phyloP scores from a whole-genome alignment of 2,329 filamentous ascomycete genomes.

The Xylariaceae sp. region DNA sequence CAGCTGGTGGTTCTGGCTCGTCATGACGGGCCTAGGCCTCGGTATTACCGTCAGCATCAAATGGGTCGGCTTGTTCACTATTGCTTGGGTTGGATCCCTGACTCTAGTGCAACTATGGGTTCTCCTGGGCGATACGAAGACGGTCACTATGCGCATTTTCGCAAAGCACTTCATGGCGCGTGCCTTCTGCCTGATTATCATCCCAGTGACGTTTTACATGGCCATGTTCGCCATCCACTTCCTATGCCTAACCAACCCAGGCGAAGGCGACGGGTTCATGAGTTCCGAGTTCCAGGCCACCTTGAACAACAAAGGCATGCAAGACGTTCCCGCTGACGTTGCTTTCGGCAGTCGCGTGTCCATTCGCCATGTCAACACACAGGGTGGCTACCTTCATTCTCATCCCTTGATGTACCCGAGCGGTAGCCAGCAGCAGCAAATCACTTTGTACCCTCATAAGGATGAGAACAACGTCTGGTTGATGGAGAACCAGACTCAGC shows the following conservation, averaged over 20 bases:
- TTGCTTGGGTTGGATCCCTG: constrained; percentile 92
- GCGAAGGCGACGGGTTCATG: constrained; percentile 98
- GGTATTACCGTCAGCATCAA: constrained; percentile 94
- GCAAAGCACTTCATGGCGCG: constrained; percentile 92
- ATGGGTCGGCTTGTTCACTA: constrained; percentile 98
- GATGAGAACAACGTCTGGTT: constrained; percentile 97
- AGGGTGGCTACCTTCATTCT: constrained; percentile 95
- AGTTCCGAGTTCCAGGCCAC: constrained; percentile 98
- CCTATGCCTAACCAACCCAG: constrained; percentile 84
- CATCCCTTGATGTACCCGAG: constrained; percentile 96
- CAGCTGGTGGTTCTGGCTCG: constrained; percentile 98
- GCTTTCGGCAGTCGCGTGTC: constrained; percentile 80
- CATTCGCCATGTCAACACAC: constrained; percentile 92
- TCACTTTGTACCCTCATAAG: constrained; percentile 97
- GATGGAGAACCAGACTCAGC: constrained; percentile 93
- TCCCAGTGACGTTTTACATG: constrained; percentile 87
- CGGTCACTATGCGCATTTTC: constrained; percentile 78
- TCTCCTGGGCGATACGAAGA: constrained; percentile 80
- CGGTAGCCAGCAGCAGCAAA: constrained; percentile 97
- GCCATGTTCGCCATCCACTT: constrained; percentile 98
- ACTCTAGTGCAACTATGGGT: constrained; percentile 93
- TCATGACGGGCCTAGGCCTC: constrained; percentile 76
- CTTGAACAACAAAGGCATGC: constrained; percentile 93
- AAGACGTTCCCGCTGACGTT: constrained; percentile 88
- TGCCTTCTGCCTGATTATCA: constrained; percentile 83